A percentile compares a stretch with the other conserved stretches of the same genome.
These are phyloP conservation scores for Amanita fuliginea DNA, from an alignment of 768 basidiomycete species.

Conservation along the genomic window DNA sequence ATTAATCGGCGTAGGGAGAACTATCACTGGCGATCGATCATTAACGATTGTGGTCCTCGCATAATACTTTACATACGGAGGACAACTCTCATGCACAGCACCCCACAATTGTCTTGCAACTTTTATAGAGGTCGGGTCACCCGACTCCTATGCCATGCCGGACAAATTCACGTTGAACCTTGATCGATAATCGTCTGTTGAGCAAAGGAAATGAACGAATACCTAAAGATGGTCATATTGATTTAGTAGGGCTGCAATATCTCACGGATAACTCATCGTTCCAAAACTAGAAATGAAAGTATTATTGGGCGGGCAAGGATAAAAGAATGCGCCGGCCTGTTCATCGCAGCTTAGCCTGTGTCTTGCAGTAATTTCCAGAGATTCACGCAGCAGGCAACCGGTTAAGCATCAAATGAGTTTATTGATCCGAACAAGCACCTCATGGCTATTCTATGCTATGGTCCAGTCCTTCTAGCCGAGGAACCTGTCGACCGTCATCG, in stretches of 20 bases:
- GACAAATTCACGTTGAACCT: background rate
- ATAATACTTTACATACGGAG: too few relatives aligned
- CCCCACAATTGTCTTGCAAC: background rate
- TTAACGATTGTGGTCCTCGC: background rate
- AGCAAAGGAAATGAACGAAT: background rate
- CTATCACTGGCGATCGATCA: background rate
- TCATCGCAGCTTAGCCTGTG: background rate
- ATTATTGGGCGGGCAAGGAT: too few relatives aligned
- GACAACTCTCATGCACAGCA: too few relatives aligned
- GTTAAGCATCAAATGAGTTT: background rate
- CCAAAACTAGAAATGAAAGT: background rate
- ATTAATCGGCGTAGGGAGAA: too few relatives aligned
- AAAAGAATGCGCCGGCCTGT: too few relatives aligned
- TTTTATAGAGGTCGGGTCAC: background rate
- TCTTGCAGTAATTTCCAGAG: too few relatives aligned
- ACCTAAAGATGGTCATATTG: background rate
- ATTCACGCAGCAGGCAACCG: background rate
- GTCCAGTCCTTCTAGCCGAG: background rate
- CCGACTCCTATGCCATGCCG: background rate
- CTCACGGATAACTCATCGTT: background rate
- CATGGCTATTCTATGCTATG: background rate
- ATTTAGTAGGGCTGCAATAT: background rate
- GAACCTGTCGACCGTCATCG: background rate
- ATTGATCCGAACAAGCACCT: background rate
- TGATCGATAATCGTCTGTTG: background rate